Base-by-base conservation (phyloP, 164 flowering plant species). In the Vitis rotundifolia region DNA sequence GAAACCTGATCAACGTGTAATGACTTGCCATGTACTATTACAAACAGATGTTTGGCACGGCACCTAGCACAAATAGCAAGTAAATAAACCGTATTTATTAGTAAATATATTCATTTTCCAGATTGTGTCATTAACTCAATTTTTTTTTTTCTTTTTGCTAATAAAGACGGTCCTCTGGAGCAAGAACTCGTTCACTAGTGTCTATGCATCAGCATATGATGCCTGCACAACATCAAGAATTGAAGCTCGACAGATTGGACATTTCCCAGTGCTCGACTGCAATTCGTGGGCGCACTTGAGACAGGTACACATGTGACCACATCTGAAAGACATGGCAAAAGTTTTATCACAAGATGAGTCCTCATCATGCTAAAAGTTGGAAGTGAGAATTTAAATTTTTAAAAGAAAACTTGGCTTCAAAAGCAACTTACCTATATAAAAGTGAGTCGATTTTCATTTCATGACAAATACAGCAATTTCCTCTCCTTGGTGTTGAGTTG, bases 261-360 rank as follows among this genome's bases (percentile, higher is more conserved):
- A 94, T 71, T 72, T 88, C 37, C 94, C 87, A 59, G 84, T 81
- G 49, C 83, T 81, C 90, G 87, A 83, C 71, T 85, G 97, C 90
- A 94, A 70, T 71, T 92, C 97, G 49, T 89, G 83, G 2, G 91
- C 97, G 71, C 98, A 94, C 63, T 83, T 85, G 73, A 87, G 85
- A 76, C 98, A 94, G n/a, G 97, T 86, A 78, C 98, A 94, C 98
- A 94, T 92, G 82, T 94, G 98, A 61, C 98, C 98, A 73, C 97
- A 92, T 77, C 98, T 91, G 88, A 69, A 72, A 52, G 26, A 22
- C 26, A 22, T 22, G 26, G 2, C 26, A 22, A 22, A 22, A 22
- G 26, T 22, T 22, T 22, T 22, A 22, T 22, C 26, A 0, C 26
- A 22, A 22, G 26, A 22, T 22, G 26, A 22, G 26, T 22, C 26